Base-by-base conservation (phyloP, 1,284 basidiomycete species). In the Ustilago cynodontis region DNA sequence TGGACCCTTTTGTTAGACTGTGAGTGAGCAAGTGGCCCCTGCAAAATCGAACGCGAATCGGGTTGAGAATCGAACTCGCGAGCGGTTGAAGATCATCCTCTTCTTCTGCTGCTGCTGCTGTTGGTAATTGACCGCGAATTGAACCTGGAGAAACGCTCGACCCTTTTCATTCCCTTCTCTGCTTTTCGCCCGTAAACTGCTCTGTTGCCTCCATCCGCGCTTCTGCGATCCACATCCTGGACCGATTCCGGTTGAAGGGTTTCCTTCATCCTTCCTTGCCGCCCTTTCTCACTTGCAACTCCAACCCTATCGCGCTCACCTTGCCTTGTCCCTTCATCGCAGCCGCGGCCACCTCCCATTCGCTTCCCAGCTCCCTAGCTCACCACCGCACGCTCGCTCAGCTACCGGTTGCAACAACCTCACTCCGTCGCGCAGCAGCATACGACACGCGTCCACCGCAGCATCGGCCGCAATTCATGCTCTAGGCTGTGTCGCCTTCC, bases 191-290 rank as follows among this genome's bases (percentile, higher is more conserved):
- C 47, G 47, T 49, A 49, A 49, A 49, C 10, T 14, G 47, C 24
- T 9, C 47, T 49, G n/a, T 16, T 4, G 8, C 20, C n/a, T 29
- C 47, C 47, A 28, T 49, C 26, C 24, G 47, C 24, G 47, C 22
- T 26, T 43, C 41, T 45, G 28, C 41, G 41, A 57, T 57, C 54
- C 39, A 39, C 37, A 56, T 37, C 37, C 24, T 56, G 26, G 28
- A 47, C 55, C 55, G 28, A 41, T 57, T 57, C 55, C 29, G 55
- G 16, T 33, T 45, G 16, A n/a, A n/a, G n/a, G 7, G 41, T 37
- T 33, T 47, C 26, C 11, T 33, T 33, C 28, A 18, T 57, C 41
- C 41, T 57, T 57, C 20, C 41, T n/a, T 20, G 20, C 39, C 43
- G 22, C 54, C 26, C n/a, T 43, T 29, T 6, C 49, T 29, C 26